phyloP scores from a whole-genome alignment of 768 basidiomycete genomes.

The Suillus placidus region DNA sequence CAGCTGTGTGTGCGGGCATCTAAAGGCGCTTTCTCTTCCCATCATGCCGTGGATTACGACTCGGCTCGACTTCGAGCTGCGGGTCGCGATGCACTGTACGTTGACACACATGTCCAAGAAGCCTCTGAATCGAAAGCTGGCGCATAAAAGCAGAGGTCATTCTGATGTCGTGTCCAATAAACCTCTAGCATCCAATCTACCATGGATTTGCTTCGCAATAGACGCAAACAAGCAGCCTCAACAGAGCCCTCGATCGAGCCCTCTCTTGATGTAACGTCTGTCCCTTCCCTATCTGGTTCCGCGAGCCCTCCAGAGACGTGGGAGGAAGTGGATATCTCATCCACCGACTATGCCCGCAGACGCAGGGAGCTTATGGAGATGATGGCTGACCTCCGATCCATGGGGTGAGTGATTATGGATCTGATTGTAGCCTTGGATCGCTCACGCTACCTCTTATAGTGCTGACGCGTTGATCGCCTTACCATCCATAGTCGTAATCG shows the following conservation, averaged over 20 bases:
- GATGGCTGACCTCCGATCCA: slow-evolving; percentile 36
- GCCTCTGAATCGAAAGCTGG: background rate
- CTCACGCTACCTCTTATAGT: slow-evolving; percentile 23
- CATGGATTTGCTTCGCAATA: slow-evolving; percentile 1
- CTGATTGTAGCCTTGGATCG: background rate
- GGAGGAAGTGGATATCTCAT: slow-evolving; percentile 26
- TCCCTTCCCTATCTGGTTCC: background rate
- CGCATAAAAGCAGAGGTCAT: background rate
- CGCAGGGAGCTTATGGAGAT: slow-evolving; percentile 46
- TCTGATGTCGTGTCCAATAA: background rate
- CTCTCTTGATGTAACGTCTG: slow-evolving; percentile 7
- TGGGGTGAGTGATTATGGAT: slow-evolving; percentile 30
- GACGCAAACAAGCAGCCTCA: background rate
- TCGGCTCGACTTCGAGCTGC: background rate
- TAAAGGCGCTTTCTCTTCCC: background rate
- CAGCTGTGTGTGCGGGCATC: background rate
- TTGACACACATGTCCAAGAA: background rate
- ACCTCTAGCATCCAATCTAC: background rate
- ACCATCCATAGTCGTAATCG: slow-evolving; percentile 53
- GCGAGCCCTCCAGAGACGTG: background rate
- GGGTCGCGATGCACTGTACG: background rate
- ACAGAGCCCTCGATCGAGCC: background rate
- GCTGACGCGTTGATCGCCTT: slow-evolving; percentile 50
- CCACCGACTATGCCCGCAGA: slow-evolving; percentile 42
- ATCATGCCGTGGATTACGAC: background rate